These are phyloP conservation scores for Sarocladium strictum DNA, from an alignment of 2,329 filamentous ascomycete genomes.

Conservation along the genomic window DNA sequence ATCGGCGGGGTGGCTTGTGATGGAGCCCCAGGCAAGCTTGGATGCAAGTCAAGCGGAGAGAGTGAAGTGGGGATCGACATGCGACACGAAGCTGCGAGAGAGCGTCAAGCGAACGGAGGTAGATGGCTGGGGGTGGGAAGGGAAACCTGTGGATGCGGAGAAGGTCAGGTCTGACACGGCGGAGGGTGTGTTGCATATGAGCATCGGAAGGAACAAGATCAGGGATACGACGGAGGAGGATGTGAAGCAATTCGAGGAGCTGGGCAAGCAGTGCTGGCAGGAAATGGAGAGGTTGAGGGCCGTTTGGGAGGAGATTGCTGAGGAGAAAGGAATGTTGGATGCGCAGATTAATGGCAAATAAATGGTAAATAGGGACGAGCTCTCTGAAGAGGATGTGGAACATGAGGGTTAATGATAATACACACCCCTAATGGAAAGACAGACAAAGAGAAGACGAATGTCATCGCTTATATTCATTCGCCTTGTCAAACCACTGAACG, in stretches of 20 bases:
- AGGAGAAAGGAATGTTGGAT: slow-evolving; percentile 13
- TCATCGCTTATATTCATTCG: neutral
- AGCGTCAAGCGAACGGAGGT: slow-evolving; percentile 76
- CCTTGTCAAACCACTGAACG: neutral
- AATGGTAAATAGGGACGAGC: too few relatives aligned
- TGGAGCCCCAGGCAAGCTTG: slow-evolving; percentile 59
- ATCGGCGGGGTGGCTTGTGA: slow-evolving; percentile 70
- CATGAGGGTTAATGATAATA: slow-evolving; percentile 8
- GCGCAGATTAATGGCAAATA: slow-evolving; percentile 7
- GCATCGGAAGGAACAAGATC: slow-evolving; percentile 54
- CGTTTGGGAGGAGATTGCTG: slow-evolving; percentile 52
- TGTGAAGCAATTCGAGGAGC: slow-evolving; percentile 54
- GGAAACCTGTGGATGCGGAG: slow-evolving; percentile 43
- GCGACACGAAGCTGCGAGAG: slow-evolving; percentile 35
- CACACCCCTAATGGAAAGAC: slow-evolving; percentile 1
- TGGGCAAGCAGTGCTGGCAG: slow-evolving; percentile 58
- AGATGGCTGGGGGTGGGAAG: slow-evolving; percentile 75
- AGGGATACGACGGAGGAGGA: slow-evolving; percentile 55
- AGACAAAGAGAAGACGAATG: neutral
- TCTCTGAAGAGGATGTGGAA: too few relatives aligned
- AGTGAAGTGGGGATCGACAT: slow-evolving; percentile 80
- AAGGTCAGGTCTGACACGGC: slow-evolving; percentile 34
- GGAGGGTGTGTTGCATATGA: slow-evolving; percentile 42
- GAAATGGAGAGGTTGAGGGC: slow-evolving; percentile 66
- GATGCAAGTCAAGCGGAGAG: slow-evolving; percentile 49